Evolutionary conservation across 164 flowering plant species (phyloP), one percentile per base, ranked within the genome.

Genomic region (Stephania cephalantha): DNA sequence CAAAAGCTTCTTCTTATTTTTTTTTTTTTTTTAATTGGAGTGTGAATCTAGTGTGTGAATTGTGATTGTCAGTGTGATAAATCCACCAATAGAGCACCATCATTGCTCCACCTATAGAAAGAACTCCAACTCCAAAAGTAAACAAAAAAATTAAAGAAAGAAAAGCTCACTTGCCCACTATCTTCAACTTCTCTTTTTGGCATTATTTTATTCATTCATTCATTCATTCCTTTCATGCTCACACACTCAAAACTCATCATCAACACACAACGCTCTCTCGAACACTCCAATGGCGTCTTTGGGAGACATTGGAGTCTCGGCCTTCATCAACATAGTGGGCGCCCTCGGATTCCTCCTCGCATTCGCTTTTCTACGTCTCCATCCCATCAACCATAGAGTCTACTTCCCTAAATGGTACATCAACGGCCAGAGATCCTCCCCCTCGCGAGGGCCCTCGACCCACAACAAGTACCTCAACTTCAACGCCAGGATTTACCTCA

Each of bases 381-480:
- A 92, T 50, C 99, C 99, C 53, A 75, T 92, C 71, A 93, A 93
- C 76, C 98, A 93, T 87, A 92, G 99, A 63, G 95, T 95, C 67
- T 95, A 95, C 79, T 95, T 95, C 77, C 91, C 99, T 6, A 95
- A 93, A 80, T 95, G 98, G 99, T 95, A 95, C 77, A 74, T 90
- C 74, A 79, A 9, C 68, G 97, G 98, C 6, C 80, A 70, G 12
- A 86, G 99, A 71, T 15, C 87, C 89, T 75, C 94, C 97, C 2
- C 97, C 1, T 78, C 85, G 53, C 58, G 84, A 85, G 88, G 15
- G 84, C 84, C 25, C 75, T 87, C 50, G 91, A 90, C 65, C 42
- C 42, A 35, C 42, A 35, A 35, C 11, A 95, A 89, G 78, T 89
- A 90, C 52, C 95, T 92, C 9, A 92, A 95, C 78, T 85, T 92